Evolutionary conservation across 2,329 filamentous ascomycete genomes (phyloP), one percentile per base, ranked within the genome.

Genomic region (Botryotinia globosa): DNA sequence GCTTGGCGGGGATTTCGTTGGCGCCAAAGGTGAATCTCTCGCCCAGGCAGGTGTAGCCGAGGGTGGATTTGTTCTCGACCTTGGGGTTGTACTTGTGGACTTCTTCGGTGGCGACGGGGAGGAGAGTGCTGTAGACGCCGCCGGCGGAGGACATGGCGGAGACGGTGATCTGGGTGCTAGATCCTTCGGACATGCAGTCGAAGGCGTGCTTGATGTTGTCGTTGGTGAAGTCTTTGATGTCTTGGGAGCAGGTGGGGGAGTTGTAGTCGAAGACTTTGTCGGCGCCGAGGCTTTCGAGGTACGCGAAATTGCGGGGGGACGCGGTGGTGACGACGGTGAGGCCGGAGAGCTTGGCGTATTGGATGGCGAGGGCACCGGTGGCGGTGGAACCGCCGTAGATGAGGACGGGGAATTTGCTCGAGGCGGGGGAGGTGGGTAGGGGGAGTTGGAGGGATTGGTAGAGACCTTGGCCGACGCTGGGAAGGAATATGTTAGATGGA

Each of bases 301-400:
- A 83, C 5, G 83, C 81, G 77, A 85, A 85, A 78, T 87, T 87
- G 69, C 80, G 81, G 2, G 84, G 81, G 1, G 84, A 86, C 72
- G 83, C 83, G 25, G 84, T 86, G 10, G 84, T 81, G 64, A 85
- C 78, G 59, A 87, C 85, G 56, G 72, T 72, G 7, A 76, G 63
- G 32, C 80, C 79, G 16, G 79, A 80, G 74, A 85, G 80, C 73
- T 85, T 84, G 12, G 84, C 85, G 73, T 80, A 86, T 75, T 87
- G 85, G 42, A 87, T 82, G 10, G 85, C 85, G 5, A 86, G 79
- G 1, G 82, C 81, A 3, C 86, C 86, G 0, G 85, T 87, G 29
- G 85, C 85, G 3, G 85, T 86, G 56, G 83, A 85, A 14, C 83
- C 85, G 63, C 85, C 85, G 74, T 87, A 87, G 71, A 87, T 84